Percentiles rank a stretch among this genome's conserved stretches.
Evolutionary conservation across 1,284 basidiomycete species (phyloP).

Genomic region (Rhodotorula mucilaginosa): DNA sequence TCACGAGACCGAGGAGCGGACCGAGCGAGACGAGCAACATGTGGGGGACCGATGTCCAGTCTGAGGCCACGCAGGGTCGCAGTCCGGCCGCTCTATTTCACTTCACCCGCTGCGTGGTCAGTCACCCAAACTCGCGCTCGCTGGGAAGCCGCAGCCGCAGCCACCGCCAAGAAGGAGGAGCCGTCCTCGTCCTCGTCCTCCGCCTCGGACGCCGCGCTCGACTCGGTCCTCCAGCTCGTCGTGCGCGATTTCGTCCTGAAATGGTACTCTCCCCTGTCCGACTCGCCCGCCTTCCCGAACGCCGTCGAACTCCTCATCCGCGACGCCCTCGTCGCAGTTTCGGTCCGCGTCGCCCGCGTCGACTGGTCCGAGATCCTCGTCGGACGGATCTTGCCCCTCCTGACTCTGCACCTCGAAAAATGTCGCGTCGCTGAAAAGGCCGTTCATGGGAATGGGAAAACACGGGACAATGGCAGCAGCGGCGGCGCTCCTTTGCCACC

Average conservation of each 20-base stretch:
- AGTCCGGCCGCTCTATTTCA: constrained; percentile 55
- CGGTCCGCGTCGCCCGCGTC: constrained; percentile 59
- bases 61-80: neutral
- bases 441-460: constrained; percentile 50
- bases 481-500: neutral
- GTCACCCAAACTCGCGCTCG: constrained; percentile 74
- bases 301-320: constrained; percentile 76
- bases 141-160: constrained; percentile 64
- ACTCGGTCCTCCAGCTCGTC: constrained; percentile 73
- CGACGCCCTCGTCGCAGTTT: constrained; percentile 60
- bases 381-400: constrained; percentile 74
- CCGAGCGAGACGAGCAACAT: neutral
- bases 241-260: constrained; percentile 76
- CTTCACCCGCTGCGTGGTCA: constrained; percentile 86
- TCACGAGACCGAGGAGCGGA: neutral
- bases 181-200: constrained; percentile 48
- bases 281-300: constrained; percentile 79
- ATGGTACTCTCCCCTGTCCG: constrained; percentile 81
- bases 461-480: neutral
- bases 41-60: constrained; percentile 1
- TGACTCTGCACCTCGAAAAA: constrained; percentile 83
- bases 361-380: constrained; percentile 78
- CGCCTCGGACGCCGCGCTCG: constrained; percentile 61
- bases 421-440: constrained; percentile 77
- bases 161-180: constrained; percentile 42